These are phyloP conservation scores for Nyssa sinensis DNA, from an alignment of 148 eudicot species.

Conservation along the genomic window DNA sequence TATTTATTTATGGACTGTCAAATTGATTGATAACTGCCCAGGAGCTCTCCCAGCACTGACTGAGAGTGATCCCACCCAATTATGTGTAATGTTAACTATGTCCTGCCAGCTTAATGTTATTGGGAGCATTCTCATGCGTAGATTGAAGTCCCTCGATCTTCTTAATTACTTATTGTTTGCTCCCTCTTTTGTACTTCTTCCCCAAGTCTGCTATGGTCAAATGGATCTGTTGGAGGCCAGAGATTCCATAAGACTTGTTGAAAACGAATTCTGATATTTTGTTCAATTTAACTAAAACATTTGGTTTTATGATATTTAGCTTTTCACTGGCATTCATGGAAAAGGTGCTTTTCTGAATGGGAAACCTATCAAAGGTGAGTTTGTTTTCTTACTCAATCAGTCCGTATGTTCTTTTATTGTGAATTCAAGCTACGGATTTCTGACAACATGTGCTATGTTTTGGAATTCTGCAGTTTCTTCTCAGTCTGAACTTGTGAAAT, in stretches of 20 bases:
- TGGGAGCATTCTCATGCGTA: not conserved
- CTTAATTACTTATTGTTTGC: no score
- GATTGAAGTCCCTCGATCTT: not conserved
- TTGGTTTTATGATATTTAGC: slow-evolving; percentile 46
- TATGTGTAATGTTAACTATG: no score
- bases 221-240: not conserved
- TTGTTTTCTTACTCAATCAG: not conserved
- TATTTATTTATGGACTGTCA: not conserved
- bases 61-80: not conserved
- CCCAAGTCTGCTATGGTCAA: not conserved
- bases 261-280: slow-evolving; percentile 1
- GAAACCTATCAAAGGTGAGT: slow-evolving; percentile 73
- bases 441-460: slow-evolving; percentile 11
- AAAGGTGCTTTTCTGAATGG: slow-evolving; percentile 93
- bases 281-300: not conserved
- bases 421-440: slow-evolving; percentile 1
- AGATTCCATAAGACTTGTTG: not conserved
- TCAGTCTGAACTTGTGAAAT: slow-evolving; percentile 74
- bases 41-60: not conserved
- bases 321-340: slow-evolving; percentile 75
- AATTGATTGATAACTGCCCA: not conserved
- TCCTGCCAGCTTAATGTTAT: not conserved
- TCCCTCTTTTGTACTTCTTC: no score
- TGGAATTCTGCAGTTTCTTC: slow-evolving; percentile 68
- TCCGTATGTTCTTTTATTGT: not conserved